A percentile compares a stretch with the other conserved stretches of the same genome.
phyloP scores from a whole-genome alignment of 257 asterid genomes.

The Perilla frutescens region DNA sequence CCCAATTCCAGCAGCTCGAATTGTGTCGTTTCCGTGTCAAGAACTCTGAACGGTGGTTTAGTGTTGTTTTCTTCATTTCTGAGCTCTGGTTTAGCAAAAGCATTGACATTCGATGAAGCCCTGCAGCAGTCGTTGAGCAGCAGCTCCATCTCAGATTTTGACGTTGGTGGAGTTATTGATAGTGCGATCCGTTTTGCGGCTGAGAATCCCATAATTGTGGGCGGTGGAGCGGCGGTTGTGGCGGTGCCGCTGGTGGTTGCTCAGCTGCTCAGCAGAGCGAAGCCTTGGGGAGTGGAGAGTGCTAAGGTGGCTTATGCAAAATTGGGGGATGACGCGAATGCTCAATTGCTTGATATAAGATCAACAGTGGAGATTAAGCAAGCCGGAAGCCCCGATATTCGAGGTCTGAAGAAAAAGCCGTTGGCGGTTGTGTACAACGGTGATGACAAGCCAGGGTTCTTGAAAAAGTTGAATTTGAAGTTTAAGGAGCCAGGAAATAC shows the following conservation, averaged over 20 bases:
- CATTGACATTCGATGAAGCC: conserved; percentile 79
- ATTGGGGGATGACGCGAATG: conserved; percentile 64
- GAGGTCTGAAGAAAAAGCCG: conserved; percentile 73
- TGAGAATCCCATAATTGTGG: conserved; percentile 71
- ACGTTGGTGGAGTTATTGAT: conserved; percentile 58
- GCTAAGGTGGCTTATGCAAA: conserved; percentile 74
- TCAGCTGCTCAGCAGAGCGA: conserved; percentile 60
- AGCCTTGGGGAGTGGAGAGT: conserved; percentile 81
- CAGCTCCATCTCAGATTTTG: conserved; percentile 56
- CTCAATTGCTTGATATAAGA: conserved; percentile 85
- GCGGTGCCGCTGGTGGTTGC: conserved; percentile 70
- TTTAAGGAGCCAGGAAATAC: conserved; percentile 86
- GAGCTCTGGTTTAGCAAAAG: conserved; percentile 58
- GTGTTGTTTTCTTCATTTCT: conserved; percentile 64
- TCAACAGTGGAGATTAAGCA: conserved; percentile 54
- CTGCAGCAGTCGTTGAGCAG: conserved; percentile 51
- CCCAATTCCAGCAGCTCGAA: conserved; percentile 13
- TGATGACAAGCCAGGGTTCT: conserved; percentile 77
- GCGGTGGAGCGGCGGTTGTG: conserved; percentile 66
- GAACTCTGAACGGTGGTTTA: conserved; percentile 53
- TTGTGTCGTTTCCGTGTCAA: conserved; percentile 32
- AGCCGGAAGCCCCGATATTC: conserved; percentile 72
- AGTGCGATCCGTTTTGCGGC: conserved; percentile 53
- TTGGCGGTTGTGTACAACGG: conserved; percentile 62
- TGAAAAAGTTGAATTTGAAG: conserved; percentile 68